Base-by-base conservation (phyloP, 2,329 filamentous ascomycete species). In the Leptographium lundbergii region DNA sequence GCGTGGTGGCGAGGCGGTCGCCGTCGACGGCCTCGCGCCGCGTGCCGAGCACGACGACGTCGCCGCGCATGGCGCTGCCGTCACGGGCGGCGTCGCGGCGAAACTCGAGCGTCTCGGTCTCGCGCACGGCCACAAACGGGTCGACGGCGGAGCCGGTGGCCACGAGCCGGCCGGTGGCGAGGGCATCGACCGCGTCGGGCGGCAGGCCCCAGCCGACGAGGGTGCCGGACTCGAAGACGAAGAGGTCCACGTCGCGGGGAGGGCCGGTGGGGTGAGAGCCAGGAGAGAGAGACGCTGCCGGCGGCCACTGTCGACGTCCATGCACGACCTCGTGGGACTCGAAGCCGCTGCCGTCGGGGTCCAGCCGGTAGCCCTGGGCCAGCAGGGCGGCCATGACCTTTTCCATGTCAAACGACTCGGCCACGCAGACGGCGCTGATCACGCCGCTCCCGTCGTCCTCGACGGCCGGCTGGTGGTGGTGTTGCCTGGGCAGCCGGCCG, bases 171-270 rank as follows among this genome's bases (percentile, higher is more conserved):
- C 81, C 81, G 10, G 88, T 88, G 6, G 88, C 85, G 27, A 91
- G 74, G 55, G 80, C 80, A 24, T 79, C 79, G 19, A 91, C 86
- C 22, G 90, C 82, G 60, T 87, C 83, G 61, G 90, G 81, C 0
- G 89, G 86, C 1, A 96, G 78, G 6, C 89, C 88, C 94, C 94
- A 99, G 27, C 89, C 87, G 6, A 97, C 94, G 9, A 97, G 81
- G 14, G 91, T 95, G 13, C 94, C 94, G 0, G 91, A 96, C 10
- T 92, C 91, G 65, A 99, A 99, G 59, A 99, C 86, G 69, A 97
- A 97, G 56, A 97, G 84, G 72, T 99, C 94, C 39, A 91, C 91
- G 60, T 83, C 78, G 68, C 82, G 80, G 61, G 39, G n/a, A n/a
- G n/a, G n/a, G n/a, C n/a, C n/a, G n/a, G n/a, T n/a, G n/a, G n/a